A percentile compares a stretch with the other conserved stretches of the same genome.
phyloP scores from a whole-genome alignment of 2,329 filamentous ascomycete genomes.

The Fusarium secorum region DNA sequence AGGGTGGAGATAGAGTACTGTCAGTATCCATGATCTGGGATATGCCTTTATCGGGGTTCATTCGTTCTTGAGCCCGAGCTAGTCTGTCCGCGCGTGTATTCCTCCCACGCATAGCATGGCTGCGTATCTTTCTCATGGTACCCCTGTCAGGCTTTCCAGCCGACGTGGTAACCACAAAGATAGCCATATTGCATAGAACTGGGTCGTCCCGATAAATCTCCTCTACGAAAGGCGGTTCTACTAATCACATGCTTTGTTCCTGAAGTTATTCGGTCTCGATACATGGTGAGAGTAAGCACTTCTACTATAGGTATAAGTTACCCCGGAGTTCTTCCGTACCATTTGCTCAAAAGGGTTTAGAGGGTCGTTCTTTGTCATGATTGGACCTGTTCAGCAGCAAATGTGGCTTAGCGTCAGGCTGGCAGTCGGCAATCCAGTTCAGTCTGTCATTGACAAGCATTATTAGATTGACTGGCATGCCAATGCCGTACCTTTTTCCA shows the following conservation, averaged over 20 bases:
- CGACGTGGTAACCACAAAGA: not conserved
- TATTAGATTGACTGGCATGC: no score
- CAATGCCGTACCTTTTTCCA: not conserved
- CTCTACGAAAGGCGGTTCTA: fast-evolving
- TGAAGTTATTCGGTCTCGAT: fast-evolving
- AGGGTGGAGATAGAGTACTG: no score
- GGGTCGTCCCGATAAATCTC: fast-evolving
- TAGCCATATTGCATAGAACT: fast-evolving
- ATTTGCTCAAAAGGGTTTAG: not conserved
- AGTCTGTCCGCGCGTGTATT: not conserved
- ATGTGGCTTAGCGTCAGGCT: not conserved
- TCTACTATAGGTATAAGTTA: fast-evolving
- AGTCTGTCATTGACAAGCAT: not conserved
- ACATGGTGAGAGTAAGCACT: not conserved
- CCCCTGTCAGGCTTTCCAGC: not conserved
- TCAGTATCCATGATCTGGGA: no score
- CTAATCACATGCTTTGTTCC: not conserved
- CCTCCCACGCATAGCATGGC: not conserved
- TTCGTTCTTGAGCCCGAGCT: not conserved
- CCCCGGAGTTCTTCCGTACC: not conserved
- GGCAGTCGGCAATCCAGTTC: not conserved
- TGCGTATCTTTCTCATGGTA: not conserved
- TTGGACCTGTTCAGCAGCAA: fast-evolving
- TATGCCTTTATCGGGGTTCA: fast-evolving
- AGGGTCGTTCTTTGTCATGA: fast-evolving